A percentile compares a stretch with the other conserved stretches of the same genome.
Evolutionary conservation across 345 rosid genomes (phyloP).

Genomic region (Balakata baccata): DNA sequence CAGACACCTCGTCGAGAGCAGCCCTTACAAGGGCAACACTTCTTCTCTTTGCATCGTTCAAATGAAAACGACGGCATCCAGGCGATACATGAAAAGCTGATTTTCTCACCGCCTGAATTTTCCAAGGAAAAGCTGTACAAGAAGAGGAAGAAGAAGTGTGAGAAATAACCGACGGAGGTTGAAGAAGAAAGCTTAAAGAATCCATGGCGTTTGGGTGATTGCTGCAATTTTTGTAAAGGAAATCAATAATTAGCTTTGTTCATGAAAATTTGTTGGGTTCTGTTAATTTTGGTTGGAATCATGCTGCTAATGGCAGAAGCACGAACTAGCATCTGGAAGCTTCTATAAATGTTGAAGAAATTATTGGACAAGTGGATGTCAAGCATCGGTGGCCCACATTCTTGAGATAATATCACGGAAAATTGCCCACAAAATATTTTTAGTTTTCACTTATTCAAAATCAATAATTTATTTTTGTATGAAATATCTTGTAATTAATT

Average conservation of each 20-base stretch:
- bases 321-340: too few relatives aligned
- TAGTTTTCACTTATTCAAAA: too few relatives aligned
- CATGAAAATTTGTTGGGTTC: neutral
- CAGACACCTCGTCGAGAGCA: slow-evolving; percentile 40
- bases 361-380: neutral
- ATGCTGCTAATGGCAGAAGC: too few relatives aligned
- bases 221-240: neutral
- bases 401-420: too few relatives aligned
- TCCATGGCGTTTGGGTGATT: neutral
- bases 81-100: neutral
- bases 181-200: slow-evolving; percentile 6
- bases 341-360: too few relatives aligned
- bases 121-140: neutral
- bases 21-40: slow-evolving; percentile 33
- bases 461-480: too few relatives aligned
- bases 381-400: neutral
- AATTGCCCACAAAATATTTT: too few relatives aligned
- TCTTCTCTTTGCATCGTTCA: slow-evolving; percentile 13
- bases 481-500: too few relatives aligned
- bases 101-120: neutral
- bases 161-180: slow-evolving; percentile 2
- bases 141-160: slow-evolving; percentile 8
- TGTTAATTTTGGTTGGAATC: neutral
- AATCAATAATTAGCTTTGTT: neutral
- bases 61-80: slow-evolving; percentile 6